Evolutionary conservation across 495 filamentous ascomycete species (phyloP).

Genomic region (Penicillium pancosmium): DNA sequence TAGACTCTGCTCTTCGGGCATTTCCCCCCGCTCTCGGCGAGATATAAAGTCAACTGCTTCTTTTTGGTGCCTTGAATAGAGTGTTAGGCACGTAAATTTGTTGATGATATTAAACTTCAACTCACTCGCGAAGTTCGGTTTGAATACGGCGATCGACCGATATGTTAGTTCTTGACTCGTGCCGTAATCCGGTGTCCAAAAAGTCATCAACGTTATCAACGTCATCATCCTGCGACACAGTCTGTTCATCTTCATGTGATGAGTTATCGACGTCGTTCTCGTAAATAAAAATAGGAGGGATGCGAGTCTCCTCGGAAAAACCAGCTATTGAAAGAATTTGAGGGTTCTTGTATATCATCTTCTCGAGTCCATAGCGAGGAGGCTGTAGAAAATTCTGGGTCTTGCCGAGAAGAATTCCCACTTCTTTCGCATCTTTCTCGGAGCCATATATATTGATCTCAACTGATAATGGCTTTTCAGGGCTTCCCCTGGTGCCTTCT

Average conservation of each 20-base stretch:
- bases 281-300: not conserved
- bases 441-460: not conserved
- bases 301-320: not conserved
- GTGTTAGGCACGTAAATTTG: not conserved
- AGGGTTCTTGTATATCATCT: not conserved
- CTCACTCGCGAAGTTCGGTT: not conserved
- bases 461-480: not conserved
- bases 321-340: conserved; percentile 4
- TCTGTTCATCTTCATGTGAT: not conserved
- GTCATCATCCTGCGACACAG: not conserved
- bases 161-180: not conserved
- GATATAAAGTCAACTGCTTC: conserved; percentile 1
- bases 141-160: conserved; percentile 8
- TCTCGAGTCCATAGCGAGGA: conserved; percentile 5
- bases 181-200: conserved; percentile 1
- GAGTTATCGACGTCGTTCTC: not conserved
- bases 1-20: conserved; percentile 1
- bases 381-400: conserved; percentile 2
- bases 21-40: conserved; percentile 1
- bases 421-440: not conserved
- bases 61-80: not conserved
- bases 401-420: not conserved
- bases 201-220: not conserved
- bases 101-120: not conserved
- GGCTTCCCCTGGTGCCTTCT: not conserved